These are phyloP conservation scores for Neurospora sp. DNA, from an alignment of 495 filamentous ascomycete genomes.

Conservation along the genomic window DNA sequence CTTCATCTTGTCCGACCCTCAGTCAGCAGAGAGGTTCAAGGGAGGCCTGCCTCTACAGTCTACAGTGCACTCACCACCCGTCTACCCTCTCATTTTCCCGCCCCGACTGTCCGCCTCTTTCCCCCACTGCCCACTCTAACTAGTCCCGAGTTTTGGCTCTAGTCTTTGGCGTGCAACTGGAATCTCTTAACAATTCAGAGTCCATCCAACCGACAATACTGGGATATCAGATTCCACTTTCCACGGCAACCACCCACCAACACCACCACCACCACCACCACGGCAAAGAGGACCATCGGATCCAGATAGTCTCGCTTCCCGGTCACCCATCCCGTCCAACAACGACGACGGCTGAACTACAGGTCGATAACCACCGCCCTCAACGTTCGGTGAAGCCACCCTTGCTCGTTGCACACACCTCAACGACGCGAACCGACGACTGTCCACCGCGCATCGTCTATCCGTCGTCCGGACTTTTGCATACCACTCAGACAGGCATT, in stretches of 20 bases:
- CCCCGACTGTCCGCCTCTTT: slow-evolving; percentile 7
- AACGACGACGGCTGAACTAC: slow-evolving; percentile 12
- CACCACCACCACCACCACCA: neutral
- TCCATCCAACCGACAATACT: neutral
- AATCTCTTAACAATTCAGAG: neutral
- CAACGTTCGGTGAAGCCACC: neutral
- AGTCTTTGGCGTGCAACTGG: neutral
- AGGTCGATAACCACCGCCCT: neutral
- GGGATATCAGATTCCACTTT: neutral
- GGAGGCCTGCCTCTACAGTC: slow-evolving; percentile 11
- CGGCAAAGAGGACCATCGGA: neutral
- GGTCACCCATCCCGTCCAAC: neutral
- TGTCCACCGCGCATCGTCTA: slow-evolving; percentile 7
- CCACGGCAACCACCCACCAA: neutral
- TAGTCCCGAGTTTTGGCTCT: neutral
- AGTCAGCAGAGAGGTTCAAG: neutral
- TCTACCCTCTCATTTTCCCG: slow-evolving; percentile 12
- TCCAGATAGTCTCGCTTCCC: neutral
- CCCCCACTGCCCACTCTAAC: slow-evolving; percentile 3
- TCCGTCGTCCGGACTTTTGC: neutral
- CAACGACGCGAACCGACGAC: slow-evolving; percentile 6
- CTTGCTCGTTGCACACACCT: neutral
- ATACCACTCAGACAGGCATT: neutral
- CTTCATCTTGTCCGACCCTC: neutral
- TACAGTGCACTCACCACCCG: slow-evolving; percentile 18